These are phyloP conservation scores for Dichotomopilus funicola DNA, from an alignment of 2,329 filamentous ascomycete genomes.

Conservation along the genomic window DNA sequence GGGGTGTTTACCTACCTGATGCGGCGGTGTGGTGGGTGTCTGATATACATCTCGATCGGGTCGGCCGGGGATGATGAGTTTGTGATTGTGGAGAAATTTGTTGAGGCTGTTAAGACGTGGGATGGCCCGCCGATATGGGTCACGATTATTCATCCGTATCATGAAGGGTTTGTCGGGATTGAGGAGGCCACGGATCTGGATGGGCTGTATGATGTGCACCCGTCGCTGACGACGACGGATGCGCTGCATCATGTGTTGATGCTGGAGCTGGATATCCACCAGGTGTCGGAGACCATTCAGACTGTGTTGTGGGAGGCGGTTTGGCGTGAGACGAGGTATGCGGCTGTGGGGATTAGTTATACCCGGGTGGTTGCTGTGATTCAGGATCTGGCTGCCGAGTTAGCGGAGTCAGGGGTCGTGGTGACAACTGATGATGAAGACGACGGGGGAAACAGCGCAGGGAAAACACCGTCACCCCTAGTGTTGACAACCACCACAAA, in stretches of 20 bases:
- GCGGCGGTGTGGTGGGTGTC: slow-evolving; percentile 18
- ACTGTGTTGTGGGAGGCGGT: slow-evolving; percentile 25
- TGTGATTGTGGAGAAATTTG: slow-evolving; percentile 24
- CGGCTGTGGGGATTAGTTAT: slow-evolving; percentile 23
- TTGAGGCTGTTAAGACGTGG: slow-evolving; percentile 20
- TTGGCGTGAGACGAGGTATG: slow-evolving; percentile 26
- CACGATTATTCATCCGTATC: slow-evolving; percentile 25
- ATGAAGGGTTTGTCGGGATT: slow-evolving; percentile 20
- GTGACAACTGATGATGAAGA: slow-evolving; percentile 1
- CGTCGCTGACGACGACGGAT: slow-evolving; percentile 26
- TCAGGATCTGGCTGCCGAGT: slow-evolving; percentile 3
- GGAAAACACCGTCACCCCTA: background rate
- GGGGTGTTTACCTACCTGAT: slow-evolving; percentile 21
- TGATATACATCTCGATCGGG: slow-evolving; percentile 26
- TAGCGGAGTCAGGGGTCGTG: no score
- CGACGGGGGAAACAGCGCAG: background rate
- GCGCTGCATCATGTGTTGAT: slow-evolving; percentile 26
- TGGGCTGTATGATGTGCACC: slow-evolving; percentile 27
- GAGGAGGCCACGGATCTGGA: slow-evolving; percentile 24
- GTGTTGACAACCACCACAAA: background rate
- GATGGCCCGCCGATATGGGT: slow-evolving; percentile 24
- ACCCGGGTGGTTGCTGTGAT: slow-evolving; percentile 15
- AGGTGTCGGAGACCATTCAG: slow-evolving; percentile 22
- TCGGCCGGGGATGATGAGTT: slow-evolving; percentile 25
- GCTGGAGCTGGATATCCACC: slow-evolving; percentile 19